Conservation (phyloP, 345 rosid species). For the Ceriops decandra region DNA sequence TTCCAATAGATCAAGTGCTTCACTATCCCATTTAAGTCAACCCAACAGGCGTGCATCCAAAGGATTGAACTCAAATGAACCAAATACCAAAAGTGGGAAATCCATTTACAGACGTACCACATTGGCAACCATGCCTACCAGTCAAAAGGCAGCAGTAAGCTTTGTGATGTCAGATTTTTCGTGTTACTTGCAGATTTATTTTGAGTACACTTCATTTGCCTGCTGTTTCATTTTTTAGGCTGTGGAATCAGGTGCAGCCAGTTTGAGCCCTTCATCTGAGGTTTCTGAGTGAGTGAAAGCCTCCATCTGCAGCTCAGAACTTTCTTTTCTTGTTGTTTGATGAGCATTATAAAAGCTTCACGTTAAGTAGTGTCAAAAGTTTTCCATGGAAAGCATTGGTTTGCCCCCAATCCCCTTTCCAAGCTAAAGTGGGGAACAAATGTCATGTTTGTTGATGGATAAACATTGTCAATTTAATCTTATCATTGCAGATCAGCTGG, state of each 20-base stretch:
- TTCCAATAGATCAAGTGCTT: constrained; percentile 30
- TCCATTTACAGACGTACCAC: constrained; percentile 31
- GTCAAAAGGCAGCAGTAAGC: constrained; percentile 40
- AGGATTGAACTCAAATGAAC: constrained; percentile 32
- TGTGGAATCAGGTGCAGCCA: constrained; percentile 36
- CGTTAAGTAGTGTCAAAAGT: neutral
- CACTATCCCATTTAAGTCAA: constrained; percentile 24
- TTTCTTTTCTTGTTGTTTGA: neutral
- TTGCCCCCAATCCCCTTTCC: neutral
- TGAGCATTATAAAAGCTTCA: neutral
- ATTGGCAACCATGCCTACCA: constrained; percentile 32
- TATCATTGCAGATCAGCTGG: constrained; percentile 50
- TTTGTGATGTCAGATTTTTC: constrained; percentile 2
- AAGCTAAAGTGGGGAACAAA: neutral
- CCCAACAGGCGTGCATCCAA: constrained; percentile 25
- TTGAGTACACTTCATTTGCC: neutral
- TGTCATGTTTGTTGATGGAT: neutral
- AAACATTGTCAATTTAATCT: neutral
- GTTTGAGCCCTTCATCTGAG: constrained; percentile 26
- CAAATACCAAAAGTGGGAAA: constrained; percentile 20
- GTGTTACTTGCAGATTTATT: neutral
- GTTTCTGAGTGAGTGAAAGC: constrained; percentile 46
- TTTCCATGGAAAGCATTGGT: neutral
- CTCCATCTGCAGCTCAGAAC: constrained; percentile 1
- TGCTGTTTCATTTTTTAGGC: constrained; percentile 37